Percentiles rank a stretch among this genome's conserved stretches.
Evolutionary conservation across 345 rosid species (phyloP).

Genomic region (Heritiera littoralis): DNA sequence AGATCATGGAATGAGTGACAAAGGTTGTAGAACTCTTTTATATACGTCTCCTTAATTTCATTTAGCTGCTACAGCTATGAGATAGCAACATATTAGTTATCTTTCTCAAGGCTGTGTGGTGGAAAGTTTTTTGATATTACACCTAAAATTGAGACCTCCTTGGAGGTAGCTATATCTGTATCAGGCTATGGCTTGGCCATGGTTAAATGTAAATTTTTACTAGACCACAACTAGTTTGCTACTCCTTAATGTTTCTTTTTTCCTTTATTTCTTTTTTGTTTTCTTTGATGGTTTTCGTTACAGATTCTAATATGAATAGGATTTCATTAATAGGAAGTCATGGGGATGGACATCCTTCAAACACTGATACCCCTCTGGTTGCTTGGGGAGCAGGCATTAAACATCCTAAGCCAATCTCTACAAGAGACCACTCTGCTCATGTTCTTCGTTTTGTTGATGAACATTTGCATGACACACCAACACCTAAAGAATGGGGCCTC

Average conservation of each 20-base stretch:
- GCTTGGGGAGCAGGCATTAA: slow-evolving; percentile 96
- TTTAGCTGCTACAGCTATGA: background rate
- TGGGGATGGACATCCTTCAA: slow-evolving; percentile 94
- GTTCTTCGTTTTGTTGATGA: slow-evolving; percentile 71
- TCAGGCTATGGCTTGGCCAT: slow-evolving; percentile 13
- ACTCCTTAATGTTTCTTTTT: background rate
- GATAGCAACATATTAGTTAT: slow-evolving; percentile 9
- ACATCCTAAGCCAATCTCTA: slow-evolving; percentile 57
- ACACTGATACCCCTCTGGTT: slow-evolving; percentile 94
- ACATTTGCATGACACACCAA: slow-evolving; percentile 81
- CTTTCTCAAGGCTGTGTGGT: background rate
- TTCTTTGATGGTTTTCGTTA: background rate
- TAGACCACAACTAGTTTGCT: background rate
- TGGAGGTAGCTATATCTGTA: background rate
- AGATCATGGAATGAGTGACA: slow-evolving; percentile 99
- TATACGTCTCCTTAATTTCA: slow-evolving; percentile 2
- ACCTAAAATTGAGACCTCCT: background rate
- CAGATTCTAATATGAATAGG: slow-evolving; percentile 28
- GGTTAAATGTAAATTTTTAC: background rate
- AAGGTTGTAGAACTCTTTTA: slow-evolving; percentile 51
- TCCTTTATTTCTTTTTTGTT: slow-evolving; percentile 1
- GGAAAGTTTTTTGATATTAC: slow-evolving; percentile 4
- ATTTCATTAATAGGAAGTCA: slow-evolving; percentile 68
- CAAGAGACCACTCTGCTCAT: slow-evolving; percentile 51
- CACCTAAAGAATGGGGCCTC: slow-evolving; percentile 85